Conservation (phyloP, 768 basidiomycete genomes). For the Tulasnella sp. region DNA sequence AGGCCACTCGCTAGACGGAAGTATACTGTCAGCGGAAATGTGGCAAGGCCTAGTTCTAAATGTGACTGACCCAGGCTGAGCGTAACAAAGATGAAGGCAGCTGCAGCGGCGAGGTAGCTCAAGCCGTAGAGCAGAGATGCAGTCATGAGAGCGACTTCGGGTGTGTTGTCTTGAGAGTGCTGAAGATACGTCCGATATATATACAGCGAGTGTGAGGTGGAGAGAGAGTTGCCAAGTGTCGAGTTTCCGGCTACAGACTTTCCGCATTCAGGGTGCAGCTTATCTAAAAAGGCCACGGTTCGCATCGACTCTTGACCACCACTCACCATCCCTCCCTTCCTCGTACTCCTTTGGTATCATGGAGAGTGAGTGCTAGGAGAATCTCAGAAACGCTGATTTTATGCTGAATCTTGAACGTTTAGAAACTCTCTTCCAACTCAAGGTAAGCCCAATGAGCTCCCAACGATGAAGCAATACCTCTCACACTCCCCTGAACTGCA, state of each 20-base stretch:
- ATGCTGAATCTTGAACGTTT: neutral
- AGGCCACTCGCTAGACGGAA: conserved; percentile 71
- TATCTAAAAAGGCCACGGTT: neutral
- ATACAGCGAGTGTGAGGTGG: neutral
- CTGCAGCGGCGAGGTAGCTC: conserved; percentile 60
- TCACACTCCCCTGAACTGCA: conserved; percentile 30
- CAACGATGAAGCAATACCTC: neutral
- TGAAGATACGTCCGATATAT: neutral
- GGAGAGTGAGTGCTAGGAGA: conserved; percentile 59
- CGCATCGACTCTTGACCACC: conserved; percentile 19
- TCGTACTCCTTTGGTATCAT: conserved; percentile 35
- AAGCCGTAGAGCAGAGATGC: conserved; percentile 29
- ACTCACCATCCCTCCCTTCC: neutral
- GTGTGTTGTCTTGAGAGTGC: neutral
- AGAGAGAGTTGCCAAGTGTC: conserved; percentile 2
- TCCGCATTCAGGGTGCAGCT: neutral
- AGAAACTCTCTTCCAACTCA: conserved; percentile 99
- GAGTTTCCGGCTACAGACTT: neutral
- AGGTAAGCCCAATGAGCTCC: conserved; percentile 44
- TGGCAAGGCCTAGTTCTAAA: neutral
- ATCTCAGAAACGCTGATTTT: neutral
- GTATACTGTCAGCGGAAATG: neutral
- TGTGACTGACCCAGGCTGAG: conserved; percentile 68
- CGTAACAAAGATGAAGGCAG: conserved; percentile 83
- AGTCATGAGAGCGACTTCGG: neutral